Evolutionary conservation across 148 eudicot species (phyloP), one percentile per base, ranked within the genome.

Genomic region (Oxyria digyna): DNA sequence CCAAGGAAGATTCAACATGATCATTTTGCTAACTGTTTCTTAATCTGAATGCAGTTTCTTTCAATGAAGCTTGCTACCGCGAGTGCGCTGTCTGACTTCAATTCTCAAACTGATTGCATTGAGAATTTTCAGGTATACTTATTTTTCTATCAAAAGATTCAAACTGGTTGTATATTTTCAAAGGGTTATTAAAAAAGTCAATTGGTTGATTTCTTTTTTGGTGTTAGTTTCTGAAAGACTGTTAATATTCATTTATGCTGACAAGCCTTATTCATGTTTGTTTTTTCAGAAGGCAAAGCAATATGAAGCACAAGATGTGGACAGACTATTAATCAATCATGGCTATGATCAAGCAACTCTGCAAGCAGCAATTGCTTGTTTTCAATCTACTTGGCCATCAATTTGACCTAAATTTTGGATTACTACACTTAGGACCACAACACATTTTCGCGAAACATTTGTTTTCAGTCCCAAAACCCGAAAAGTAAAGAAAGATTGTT

Each of bases 31-130:
- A 45, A 45, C 50, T 45, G n/a, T 49, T 18, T 49, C 21, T 20
- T 21, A 1, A 50, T 50, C 24, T 18, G 27, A 14, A 45, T 68
- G 57, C 80, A 89, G 96, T 89, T 89, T 74, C 87, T 89, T 3
- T 89, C 96, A 1, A 82, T 85, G 90, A 87, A 78, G 77, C 96
- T 89, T 69, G 80, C 87, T 14, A 88, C 92, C 1, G 96, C 90
- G 8, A 89, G 90, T 81, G 69, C 79, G 9, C 80, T 73, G 38
- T 42, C 84, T 0, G 65, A 59, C 20, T 59, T 27, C 65, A 29
- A 59, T 29, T 29, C 65, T 59, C 65, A 59, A 59, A 13, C 65
- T 3, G 37, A 59, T 15, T 59, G 65, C 37, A 29, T 29, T 33
- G 38, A 59, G 8, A 59, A 29, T 11, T 31, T 59, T 4, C 65